Base-by-base conservation (phyloP, 306 rosid species). In the Gynostemma pentaphyllum region DNA sequence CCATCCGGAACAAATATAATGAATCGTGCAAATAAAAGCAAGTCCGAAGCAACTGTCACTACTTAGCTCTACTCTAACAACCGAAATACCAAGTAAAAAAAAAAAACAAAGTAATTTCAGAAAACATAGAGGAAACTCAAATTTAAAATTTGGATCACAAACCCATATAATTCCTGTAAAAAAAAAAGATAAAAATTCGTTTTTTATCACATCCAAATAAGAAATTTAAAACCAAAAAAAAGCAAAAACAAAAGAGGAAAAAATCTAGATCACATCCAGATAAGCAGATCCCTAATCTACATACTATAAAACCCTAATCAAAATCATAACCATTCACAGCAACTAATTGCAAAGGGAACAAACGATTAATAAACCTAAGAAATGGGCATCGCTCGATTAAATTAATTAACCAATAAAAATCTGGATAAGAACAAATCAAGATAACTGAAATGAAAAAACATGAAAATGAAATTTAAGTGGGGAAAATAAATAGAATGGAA, bases 211-310 rank as follows among this genome's bases (percentile, higher is more conserved):
- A 57, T 10, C 46, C 47, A 1, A 21, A 39, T 37, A 12, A 40
- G 22, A 2, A 23, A 23, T 60, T 40, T 1, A 16, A 39, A 22
- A 61, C 5, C 7, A 24, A 13, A 9, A 4, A 8, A 11, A 23
- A 23, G 7, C 4, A 13, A 60, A 39, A 21, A 7, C 0, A 61
- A 41, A n/a, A n/a, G n/a, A n/a, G n/a, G n/a, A n/a, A n/a, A 61
- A 40, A 41, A 1, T 19, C 22, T 37, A 61, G 19, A 61, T 14
- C 14, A 60, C 23, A 61, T 61, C 37, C 50, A 23, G 9, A 61
- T 7, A 41, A 24, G 32, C 37, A 61, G 66, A 61, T 61, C 66
- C 66, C 66, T 12, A 23, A 40, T 23, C 24, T 21, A n/a, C n/a
- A n/a, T n/a, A n/a, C n/a, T n/a, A 22, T 9, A 40, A 61, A 40